Conservation (phyloP, 495 filamentous ascomycete genomes). For the Aspergillus hancockii region DNA sequence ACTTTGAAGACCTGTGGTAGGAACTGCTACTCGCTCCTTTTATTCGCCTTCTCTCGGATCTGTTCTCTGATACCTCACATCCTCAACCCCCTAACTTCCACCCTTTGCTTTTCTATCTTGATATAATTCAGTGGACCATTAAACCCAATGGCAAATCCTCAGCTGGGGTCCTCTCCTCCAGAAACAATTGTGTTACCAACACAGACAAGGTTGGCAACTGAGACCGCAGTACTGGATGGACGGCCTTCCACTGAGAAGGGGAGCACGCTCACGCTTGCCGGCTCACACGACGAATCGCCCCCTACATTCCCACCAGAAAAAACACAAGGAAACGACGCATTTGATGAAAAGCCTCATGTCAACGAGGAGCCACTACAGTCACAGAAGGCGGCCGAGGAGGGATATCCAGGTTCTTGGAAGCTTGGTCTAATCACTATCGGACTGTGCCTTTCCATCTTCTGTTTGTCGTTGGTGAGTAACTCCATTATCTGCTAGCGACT, state of each 20-base stretch:
- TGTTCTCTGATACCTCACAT: no score
- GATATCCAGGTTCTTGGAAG: conserved; percentile 54
- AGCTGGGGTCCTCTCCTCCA: not conserved
- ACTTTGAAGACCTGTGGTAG: no score
- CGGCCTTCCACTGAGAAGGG: conserved; percentile 30
- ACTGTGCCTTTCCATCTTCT: conserved; percentile 63
- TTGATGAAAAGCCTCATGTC: not conserved
- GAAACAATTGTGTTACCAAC: not conserved
- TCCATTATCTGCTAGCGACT: not conserved
- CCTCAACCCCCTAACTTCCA: no score
- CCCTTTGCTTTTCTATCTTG: no score
- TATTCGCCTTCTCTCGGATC: no score
- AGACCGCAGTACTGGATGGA: not conserved
- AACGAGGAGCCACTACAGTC: not conserved
- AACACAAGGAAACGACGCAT: not conserved
- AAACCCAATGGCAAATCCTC: not conserved
- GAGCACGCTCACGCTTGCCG: conserved; percentile 28
- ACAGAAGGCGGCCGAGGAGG: conserved; percentile 11
- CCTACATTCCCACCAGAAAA: not conserved
- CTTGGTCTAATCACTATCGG: conserved; percentile 60
- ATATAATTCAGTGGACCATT: no score
- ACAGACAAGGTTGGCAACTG: not conserved
- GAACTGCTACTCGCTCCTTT: no score
- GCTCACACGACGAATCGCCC: conserved; percentile 26
- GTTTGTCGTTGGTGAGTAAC: conserved; percentile 59